Evolutionary conservation across 345 rosid genomes (phyloP).

Genomic region (Ricinus communis): DNA sequence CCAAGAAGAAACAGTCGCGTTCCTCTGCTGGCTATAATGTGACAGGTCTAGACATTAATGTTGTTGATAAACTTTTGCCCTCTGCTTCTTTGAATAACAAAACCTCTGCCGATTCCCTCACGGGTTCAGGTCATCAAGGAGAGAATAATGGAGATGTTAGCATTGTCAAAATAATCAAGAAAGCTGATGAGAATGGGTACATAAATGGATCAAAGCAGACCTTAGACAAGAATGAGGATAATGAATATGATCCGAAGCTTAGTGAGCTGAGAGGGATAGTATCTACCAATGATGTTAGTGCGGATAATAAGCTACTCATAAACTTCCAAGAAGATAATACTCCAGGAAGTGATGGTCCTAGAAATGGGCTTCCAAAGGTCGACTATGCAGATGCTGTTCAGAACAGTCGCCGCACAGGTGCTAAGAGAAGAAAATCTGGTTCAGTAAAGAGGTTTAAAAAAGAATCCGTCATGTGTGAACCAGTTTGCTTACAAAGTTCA

Average conservation of each 20-base stretch:
- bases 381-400: conserved; percentile 48
- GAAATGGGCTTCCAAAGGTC: conserved; percentile 49
- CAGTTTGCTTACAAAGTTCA: conserved; percentile 33
- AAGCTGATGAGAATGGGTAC: conserved; percentile 48
- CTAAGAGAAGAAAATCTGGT: conserved; percentile 88
- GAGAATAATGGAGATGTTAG: conserved; percentile 36
- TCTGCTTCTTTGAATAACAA: conserved; percentile 41
- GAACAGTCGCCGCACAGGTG: conserved; percentile 61
- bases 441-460: conserved; percentile 93
- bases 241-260: conserved; percentile 83
- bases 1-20: conserved; percentile 72
- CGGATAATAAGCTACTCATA: conserved; percentile 39
- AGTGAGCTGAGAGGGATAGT: conserved; percentile 70
- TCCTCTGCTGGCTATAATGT: conserved; percentile 33
- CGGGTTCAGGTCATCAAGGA: conserved; percentile 33
- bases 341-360: conserved; percentile 44
- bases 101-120: conserved; percentile 33
- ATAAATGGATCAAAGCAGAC: conserved; percentile 34
- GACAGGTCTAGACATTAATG: conserved; percentile 28
- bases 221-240: conserved; percentile 43
- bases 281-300: conserved; percentile 40
- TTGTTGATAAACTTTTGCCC: conserved; percentile 39
- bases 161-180: conserved; percentile 31
- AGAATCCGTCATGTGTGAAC: conserved; percentile 43
- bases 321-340: conserved; percentile 48